phyloP scores from a whole-genome alignment of 306 rosid species.

The Dicorynia guianensis region DNA sequence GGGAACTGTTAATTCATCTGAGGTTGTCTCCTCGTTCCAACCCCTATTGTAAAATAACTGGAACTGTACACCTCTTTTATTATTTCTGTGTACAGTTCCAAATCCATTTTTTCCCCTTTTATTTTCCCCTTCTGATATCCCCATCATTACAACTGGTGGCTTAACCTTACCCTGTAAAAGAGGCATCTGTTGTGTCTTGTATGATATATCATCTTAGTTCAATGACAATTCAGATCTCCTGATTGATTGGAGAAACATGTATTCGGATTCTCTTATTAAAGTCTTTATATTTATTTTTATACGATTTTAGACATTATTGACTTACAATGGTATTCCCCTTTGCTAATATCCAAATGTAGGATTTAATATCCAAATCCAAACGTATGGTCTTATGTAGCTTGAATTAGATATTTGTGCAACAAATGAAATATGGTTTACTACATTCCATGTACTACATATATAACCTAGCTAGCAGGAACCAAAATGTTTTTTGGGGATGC shows the following conservation, averaged over 20 bases:
- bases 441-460: no score
- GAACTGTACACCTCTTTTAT: conserved; percentile 49
- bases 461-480: no score
- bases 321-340: no score
- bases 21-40: conserved; percentile 38
- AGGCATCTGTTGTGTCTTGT: conserved; percentile 21
- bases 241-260: conserved; percentile 7
- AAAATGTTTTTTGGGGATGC: no score
- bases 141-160: conserved; percentile 33
- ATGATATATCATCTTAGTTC: conserved; percentile 14
- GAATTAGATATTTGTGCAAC: no score
- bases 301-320: background rate
- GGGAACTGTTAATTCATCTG: conserved; percentile 49
- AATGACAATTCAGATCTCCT: conserved; percentile 2
- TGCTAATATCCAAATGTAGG: no score
- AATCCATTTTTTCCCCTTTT: background rate
- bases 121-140: background rate
- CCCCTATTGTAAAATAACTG: conserved; percentile 47
- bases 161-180: conserved; percentile 30
- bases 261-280: background rate
- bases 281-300: background rate
- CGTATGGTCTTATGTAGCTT: no score
- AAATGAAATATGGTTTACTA: no score
- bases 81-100: conserved; percentile 46
- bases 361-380: no score